These are phyloP conservation scores for Tylopilus sp. DNA, from an alignment of 768 basidiomycete species.

Conservation along the genomic window DNA sequence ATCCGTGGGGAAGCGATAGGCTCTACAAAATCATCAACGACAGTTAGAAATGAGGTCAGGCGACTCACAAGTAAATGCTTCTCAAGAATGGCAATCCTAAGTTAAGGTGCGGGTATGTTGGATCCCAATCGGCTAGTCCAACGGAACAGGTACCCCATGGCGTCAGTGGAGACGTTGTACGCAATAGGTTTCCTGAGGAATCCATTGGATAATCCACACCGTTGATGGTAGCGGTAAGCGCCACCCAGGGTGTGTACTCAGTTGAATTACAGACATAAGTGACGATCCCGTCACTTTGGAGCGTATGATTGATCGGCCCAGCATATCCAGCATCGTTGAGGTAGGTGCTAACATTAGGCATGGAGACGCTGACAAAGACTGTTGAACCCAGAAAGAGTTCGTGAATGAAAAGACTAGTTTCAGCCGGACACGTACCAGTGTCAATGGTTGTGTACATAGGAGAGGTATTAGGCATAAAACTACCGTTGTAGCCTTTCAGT, in stretches of 20 bases:
- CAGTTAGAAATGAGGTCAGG: too few species aligned
- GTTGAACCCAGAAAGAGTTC: background rate
- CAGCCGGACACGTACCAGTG: constrained; percentile 7
- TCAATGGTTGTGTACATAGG: constrained; percentile 7
- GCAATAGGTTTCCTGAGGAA: constrained; percentile 18
- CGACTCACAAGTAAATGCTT: constrained; percentile 16
- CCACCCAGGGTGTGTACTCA: constrained; percentile 13
- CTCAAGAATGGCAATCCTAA: constrained; percentile 16
- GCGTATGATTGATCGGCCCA: constrained; percentile 13
- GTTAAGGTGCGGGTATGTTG: background rate
- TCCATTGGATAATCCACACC: constrained; percentile 25
- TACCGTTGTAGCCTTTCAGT: constrained; percentile 20
- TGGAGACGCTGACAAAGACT: constrained; percentile 5
- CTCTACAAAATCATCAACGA: constrained; percentile 8
- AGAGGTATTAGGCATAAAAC: constrained; percentile 8
- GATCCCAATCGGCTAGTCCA: constrained; percentile 2
- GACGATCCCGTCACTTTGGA: background rate
- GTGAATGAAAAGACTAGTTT: background rate
- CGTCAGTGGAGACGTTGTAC: constrained; percentile 1
- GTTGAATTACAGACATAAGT: constrained; percentile 20
- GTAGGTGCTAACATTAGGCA: constrained; percentile 7
- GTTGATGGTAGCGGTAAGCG: constrained; percentile 23
- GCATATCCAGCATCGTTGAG: constrained; percentile 8
- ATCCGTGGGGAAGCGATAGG: constrained; percentile 28
- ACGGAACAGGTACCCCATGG: constrained; percentile 13